Conservation (phyloP, 306 rosid species). For the Oxytropis ochrocephala region DNA sequence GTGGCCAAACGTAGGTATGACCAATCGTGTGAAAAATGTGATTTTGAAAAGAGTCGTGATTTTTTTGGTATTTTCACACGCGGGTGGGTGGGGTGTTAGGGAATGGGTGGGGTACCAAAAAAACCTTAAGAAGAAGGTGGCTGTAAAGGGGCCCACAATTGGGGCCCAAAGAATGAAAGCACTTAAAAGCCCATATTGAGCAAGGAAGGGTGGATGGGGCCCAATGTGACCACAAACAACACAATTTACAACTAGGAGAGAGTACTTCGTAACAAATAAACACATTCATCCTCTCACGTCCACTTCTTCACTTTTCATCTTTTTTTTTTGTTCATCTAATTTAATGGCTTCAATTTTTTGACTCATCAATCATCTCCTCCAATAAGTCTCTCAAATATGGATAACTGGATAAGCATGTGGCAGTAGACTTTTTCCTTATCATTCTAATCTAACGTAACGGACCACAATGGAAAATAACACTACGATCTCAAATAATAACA, state of each 20-base stretch:
- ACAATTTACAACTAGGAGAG: slow-evolving; percentile 36
- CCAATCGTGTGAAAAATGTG: too few species aligned
- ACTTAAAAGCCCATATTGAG: slow-evolving; percentile 50
- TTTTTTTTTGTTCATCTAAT: not conserved
- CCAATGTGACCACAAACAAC: slow-evolving; percentile 58
- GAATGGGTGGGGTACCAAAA: too few species aligned
- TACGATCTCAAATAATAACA: slow-evolving; percentile 24
- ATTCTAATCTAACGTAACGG: slow-evolving; percentile 35
- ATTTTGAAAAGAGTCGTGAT: too few species aligned
- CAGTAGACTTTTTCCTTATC: slow-evolving; percentile 33
- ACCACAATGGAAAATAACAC: slow-evolving; percentile 36
- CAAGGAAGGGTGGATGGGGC: slow-evolving; percentile 54
- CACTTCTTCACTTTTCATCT: slow-evolving; percentile 36
- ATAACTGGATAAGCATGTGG: slow-evolving; percentile 69
- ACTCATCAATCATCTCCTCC: slow-evolving; percentile 38
- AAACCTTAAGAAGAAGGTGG: slow-evolving; percentile 6
- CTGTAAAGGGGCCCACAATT: slow-evolving; percentile 25
- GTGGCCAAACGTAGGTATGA: too few species aligned
- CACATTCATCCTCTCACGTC: slow-evolving; percentile 60
- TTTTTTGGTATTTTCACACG: too few species aligned
- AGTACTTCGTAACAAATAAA: slow-evolving; percentile 30
- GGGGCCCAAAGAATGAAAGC: slow-evolving; percentile 52
- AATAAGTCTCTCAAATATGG: slow-evolving; percentile 35
- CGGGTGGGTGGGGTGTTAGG: too few species aligned
- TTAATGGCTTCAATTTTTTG: slow-evolving; percentile 12